Evolutionary conservation across 2,329 filamentous ascomycete genomes (phyloP).

Genomic region (Scedosporium apiospermum): DNA sequence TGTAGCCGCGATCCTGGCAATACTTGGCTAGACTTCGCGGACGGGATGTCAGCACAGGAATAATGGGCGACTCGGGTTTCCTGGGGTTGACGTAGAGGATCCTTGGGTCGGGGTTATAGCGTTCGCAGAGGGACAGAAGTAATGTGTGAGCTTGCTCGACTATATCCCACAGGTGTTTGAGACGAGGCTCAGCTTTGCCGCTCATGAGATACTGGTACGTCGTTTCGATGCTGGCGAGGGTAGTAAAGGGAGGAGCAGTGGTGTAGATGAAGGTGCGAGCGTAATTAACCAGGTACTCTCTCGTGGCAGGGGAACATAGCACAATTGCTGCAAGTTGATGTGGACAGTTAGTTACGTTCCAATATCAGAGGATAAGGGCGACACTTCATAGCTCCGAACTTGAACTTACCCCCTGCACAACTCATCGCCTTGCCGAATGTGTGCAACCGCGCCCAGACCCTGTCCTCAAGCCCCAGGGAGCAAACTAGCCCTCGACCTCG

Average conservation of each 20-base stretch:
- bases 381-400: rapidly evolving
- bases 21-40: conserved; percentile 48
- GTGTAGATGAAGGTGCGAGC: conserved; percentile 68
- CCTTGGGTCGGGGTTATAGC: conserved; percentile 5
- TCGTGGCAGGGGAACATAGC: conserved; percentile 48
- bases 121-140: conserved; percentile 26
- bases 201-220: conserved; percentile 46
- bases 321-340: conserved; percentile 32
- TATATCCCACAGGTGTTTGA: conserved; percentile 32
- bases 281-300: conserved; percentile 65
- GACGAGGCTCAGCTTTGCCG: conserved; percentile 32
- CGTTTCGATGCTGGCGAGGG: conserved; percentile 47
- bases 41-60: conserved; percentile 48
- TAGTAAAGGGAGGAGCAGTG: conserved; percentile 55
- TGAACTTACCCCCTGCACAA: conserved; percentile 56
- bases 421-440: conserved; percentile 61
- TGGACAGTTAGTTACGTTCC: conserved; percentile 10
- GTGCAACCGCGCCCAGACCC: conserved; percentile 49
- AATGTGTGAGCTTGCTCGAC: conserved; percentile 33
- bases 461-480: conserved; percentile 42
- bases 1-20: conserved; percentile 49
- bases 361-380: too few relatives aligned
- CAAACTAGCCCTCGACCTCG: conserved; percentile 50
- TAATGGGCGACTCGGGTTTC: conserved; percentile 49
- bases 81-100: conserved; percentile 23